Conservation (phyloP, 257 asterid species). For the Marsdenia floribunda region DNA sequence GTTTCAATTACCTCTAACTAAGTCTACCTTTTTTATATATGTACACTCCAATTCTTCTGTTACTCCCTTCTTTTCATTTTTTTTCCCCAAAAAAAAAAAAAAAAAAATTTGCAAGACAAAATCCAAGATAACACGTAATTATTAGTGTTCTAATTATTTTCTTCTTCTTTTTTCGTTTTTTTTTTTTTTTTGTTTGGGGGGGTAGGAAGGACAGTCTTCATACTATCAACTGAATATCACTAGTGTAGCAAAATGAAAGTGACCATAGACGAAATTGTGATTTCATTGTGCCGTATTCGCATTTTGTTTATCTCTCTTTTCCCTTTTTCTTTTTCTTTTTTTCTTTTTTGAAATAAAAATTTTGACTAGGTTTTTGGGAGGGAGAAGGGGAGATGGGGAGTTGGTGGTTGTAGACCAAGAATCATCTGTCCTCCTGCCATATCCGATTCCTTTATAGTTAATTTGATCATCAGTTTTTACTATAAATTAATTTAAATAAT, state of each 20-base stretch:
- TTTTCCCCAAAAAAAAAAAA: too few species aligned
- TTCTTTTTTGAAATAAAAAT: background rate
- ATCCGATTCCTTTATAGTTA: background rate
- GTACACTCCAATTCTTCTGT: too few species aligned
- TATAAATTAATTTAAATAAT: too few species aligned
- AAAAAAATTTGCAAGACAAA: too few species aligned
- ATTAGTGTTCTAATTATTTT: too few species aligned
- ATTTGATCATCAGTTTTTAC: background rate
- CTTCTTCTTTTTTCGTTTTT: too few species aligned
- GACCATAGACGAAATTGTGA: background rate
- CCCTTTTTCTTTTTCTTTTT: background rate
- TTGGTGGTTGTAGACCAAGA: background rate
- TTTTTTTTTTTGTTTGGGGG: too few species aligned
- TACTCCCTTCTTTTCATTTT: too few species aligned
- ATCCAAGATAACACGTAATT: too few species aligned
- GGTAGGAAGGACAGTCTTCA: too few species aligned
- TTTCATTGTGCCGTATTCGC: background rate
- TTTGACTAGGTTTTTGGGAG: background rate
- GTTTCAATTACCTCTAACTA: background rate
- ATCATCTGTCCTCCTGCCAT: too few species aligned
- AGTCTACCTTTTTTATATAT: background rate
- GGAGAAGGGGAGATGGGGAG: background rate
- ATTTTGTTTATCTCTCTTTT: background rate
- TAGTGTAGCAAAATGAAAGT: background rate
- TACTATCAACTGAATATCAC: too few species aligned